phyloP scores from a whole-genome alignment of 1,284 basidiomycete genomes.

The Ganoderma boninense region DNA sequence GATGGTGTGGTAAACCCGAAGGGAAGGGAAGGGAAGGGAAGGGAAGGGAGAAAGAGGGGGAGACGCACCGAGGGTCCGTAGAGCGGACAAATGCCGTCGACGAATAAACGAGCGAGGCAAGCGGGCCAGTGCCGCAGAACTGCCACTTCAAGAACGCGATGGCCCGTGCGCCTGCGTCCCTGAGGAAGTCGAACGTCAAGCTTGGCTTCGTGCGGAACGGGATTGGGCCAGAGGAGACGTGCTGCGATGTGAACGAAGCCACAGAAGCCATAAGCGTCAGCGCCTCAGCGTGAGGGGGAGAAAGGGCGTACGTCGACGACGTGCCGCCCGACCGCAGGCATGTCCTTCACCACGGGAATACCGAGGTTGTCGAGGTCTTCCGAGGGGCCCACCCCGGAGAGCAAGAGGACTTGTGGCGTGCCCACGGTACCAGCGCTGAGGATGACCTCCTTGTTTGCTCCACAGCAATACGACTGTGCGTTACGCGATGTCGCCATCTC shows the following conservation, averaged over 20 bases:
- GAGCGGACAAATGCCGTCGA: slow-evolving; percentile 43
- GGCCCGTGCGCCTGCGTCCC: slow-evolving; percentile 35
- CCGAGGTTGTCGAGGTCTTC: slow-evolving; percentile 45
- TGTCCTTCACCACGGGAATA: slow-evolving; percentile 47
- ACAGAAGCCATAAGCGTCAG: neutral
- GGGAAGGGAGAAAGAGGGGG: neutral
- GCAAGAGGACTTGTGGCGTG: slow-evolving; percentile 55
- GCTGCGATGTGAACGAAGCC: slow-evolving; percentile 30
- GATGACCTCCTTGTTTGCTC: slow-evolving; percentile 48
- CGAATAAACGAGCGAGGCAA: slow-evolving; percentile 32
- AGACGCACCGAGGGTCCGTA: slow-evolving; percentile 39
- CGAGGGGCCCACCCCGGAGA: slow-evolving; percentile 58
- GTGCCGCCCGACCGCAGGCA: slow-evolving; percentile 55
- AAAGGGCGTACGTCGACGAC: slow-evolving; percentile 45
- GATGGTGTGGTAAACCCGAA: neutral
- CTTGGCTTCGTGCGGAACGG: slow-evolving; percentile 40
- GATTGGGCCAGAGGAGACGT: slow-evolving; percentile 40
- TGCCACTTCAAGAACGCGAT: slow-evolving; percentile 44
- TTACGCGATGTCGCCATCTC: slow-evolving; percentile 37
- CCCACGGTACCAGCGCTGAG: slow-evolving; percentile 53
- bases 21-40: neutral
- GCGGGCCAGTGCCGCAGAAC: slow-evolving; percentile 42
- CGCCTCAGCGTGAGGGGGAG: too few relatives aligned
- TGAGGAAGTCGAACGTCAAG: slow-evolving; percentile 41
- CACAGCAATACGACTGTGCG: slow-evolving; percentile 38